Evolutionary conservation across 192 early-diverging fungal species (phyloP).

Genomic region (Backusella tuberculispora): DNA sequence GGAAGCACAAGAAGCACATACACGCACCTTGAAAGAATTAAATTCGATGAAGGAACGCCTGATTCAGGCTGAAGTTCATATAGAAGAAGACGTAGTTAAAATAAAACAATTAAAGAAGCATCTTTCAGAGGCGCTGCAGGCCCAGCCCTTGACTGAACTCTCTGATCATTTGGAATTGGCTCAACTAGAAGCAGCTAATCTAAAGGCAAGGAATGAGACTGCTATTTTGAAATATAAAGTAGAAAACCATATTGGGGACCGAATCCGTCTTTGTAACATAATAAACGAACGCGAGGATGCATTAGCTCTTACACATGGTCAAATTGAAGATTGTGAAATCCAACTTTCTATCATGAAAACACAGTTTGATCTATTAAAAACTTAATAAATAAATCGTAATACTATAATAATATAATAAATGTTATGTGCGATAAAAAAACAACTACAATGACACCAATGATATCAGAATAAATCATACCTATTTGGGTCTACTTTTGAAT

Average conservation of each 20-base stretch:
- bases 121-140: conserved; percentile 27
- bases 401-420: too few relatives aligned
- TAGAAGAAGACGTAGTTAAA: conserved; percentile 42
- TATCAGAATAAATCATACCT: not conserved
- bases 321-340: conserved; percentile 51
- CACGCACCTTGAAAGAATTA: conserved; percentile 49
- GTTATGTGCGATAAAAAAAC: too few relatives aligned
- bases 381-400: too few relatives aligned
- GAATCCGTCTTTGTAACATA: conserved; percentile 37
- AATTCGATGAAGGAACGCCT: conserved; percentile 47
- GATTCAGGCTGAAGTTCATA: conserved; percentile 42
- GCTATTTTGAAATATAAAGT: conserved; percentile 47
- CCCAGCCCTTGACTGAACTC: conserved; percentile 44
- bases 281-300: conserved; percentile 49
- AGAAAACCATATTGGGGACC: conserved; percentile 46
- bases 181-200: conserved; percentile 52
- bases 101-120: conserved; percentile 22
- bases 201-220: conserved; percentile 50
- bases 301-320: conserved; percentile 37
- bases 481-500: not conserved
- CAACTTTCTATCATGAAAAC: conserved; percentile 49
- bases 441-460: not conserved
- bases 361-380: conserved; percentile 1
- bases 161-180: conserved; percentile 44
- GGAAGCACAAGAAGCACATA: conserved; percentile 54